Evolutionary conservation across 306 rosid species (phyloP), one percentile per base, ranked within the genome.

Genomic region (Corylus heterophylla): DNA sequence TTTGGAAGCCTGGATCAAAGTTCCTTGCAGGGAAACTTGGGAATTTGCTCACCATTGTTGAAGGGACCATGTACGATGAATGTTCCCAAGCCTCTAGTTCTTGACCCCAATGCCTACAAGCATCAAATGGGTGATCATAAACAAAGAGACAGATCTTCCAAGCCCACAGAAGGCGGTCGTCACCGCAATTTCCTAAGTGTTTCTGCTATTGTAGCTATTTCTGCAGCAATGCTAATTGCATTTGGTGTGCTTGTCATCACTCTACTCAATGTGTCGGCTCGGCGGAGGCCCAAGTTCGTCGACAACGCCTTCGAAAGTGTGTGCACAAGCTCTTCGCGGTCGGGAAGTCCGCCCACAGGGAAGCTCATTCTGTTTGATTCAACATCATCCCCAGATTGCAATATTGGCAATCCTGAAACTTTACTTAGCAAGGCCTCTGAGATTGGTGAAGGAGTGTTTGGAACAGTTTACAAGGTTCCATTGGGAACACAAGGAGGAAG

Each of bases 61-160:
- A 79, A 89, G 76, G 98, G 98, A 54, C 98, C 98, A n/a, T 95
- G 98, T 39, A 90, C 70, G 76, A 81, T 92, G 96, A 83, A 95
- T 82, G 97, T 91, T 12, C 86, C 98, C 8, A 95, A 95, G 84
- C 98, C 98, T 22, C 92, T 95, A 56, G 98, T 92, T 5, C 90
- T 95, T 73, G 97, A 92, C 59, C 98, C 98, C 31, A 88, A 88
- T 84, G 95, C 90, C 4, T 89, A 85, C 81, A 64, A 71, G 81
- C 80, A 58, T 77, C 92, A 89, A 89, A 89, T 88, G 58, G 88
- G 84, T 18, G 76, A 86, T 73, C 83, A 77, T 31, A 82, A 84
- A 67, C 83, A 80, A 20, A 82, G 77, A 11, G 72, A 76, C 56
- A 88, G 83, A 51, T 81, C 92, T 18, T 55, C 86, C 0, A 31